Conservation (phyloP, 768 basidiomycete genomes). For the Coprinopsis cinerea region DNA sequence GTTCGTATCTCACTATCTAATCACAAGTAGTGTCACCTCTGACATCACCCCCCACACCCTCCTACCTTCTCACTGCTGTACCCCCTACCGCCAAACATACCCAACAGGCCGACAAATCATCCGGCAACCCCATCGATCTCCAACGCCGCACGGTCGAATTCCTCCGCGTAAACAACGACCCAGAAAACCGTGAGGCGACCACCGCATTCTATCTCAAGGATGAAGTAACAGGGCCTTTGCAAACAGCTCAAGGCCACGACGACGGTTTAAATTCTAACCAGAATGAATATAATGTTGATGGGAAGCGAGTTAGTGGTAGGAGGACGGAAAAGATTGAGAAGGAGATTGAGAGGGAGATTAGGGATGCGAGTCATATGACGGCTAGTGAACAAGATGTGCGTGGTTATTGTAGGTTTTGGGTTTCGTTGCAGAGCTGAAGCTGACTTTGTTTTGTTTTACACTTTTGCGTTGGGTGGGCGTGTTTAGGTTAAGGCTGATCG, state of each 20-base stretch:
- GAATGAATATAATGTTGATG: background rate
- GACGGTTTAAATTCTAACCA: background rate
- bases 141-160: conserved; percentile 38
- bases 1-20: conserved; percentile 21
- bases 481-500: conserved; percentile 15
- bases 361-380: conserved; percentile 19
- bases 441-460: background rate
- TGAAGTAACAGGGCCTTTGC: conserved; percentile 41
- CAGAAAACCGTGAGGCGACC: conserved; percentile 28
- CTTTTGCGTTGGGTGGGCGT: no score
- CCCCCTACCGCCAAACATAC: background rate
- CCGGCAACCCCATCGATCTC: conserved; percentile 25
- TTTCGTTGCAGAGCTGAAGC: background rate
- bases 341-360: conserved; percentile 9
- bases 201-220: conserved; percentile 35
- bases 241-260: conserved; percentile 25
- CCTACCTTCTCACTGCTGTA: background rate
- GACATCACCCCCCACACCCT: background rate
- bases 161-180: conserved; percentile 30
- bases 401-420: background rate
- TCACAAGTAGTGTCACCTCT: background rate
- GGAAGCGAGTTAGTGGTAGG: background rate
- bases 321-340: conserved; percentile 9
- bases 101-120: conserved; percentile 40
- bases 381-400: conserved; percentile 27